Evolutionary conservation across 139 green algal genomes (phyloP), one percentile per base, ranked within the genome.

Genomic region (Coelastrella sp.): DNA sequence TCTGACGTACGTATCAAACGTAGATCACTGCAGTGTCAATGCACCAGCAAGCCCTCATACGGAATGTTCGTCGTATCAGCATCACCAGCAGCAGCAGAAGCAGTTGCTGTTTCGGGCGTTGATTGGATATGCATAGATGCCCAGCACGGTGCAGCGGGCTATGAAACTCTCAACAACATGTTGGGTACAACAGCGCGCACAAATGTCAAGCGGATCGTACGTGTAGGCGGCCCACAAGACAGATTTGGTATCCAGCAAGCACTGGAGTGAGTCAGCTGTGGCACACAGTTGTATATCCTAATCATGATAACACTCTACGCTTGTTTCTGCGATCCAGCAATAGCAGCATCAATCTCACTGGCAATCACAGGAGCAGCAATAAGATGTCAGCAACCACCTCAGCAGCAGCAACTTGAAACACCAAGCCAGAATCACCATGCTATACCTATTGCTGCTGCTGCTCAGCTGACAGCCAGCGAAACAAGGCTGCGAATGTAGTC

Each of bases 101-200:
- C 69, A 27, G 32, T 89, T 27, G 64, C 71, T 5, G 59, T 74
- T 21, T 79, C 69, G 15, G 85, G 85, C 7, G 43, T 84, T 1
- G 85, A 89, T 71, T 89, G 78, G 78, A 27, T 89, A 0, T 86
- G 78, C 71, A 34, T 89, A 3, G 85, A 89, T 27, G 76, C 60
- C 11, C 85, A 89, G 71, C 85, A 89, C 37, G 79, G 85, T 6
- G 79, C 85, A 9, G 79, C 86, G n/a, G 60, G 68, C 19, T 84
- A 89, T 21, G 60, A 69, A 2, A 57, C 62, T 5, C 71, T 89
- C 0, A 53, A 45, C n/a, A 25, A 81, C 1, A 76, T 89, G 59
- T 67, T 89, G 45, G 57, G 64, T 41, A 74, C 59, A 34, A 57
- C 35, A 15, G 8, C 40, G 3, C 66, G 51, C 11, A 25, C 63